A percentile compares a stretch with the other conserved stretches of the same genome.
Conservation (phyloP, 73 alveolate genomes). For the Halteria grandinella region DNA sequence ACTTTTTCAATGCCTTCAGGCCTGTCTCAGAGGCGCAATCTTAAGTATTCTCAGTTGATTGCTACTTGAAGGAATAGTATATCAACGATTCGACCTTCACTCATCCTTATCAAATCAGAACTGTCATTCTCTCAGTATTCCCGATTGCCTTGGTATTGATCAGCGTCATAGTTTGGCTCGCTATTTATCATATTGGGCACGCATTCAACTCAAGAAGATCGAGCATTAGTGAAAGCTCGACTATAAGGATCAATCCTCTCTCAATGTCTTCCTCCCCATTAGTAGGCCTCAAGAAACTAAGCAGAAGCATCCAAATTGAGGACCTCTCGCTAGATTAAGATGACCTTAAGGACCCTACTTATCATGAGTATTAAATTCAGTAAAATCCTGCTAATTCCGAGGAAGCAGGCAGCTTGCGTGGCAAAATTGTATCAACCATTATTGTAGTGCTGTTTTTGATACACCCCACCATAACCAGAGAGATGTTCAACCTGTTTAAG, state of each 20-base stretch:
- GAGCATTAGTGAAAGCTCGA: too few relatives aligned
- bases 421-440: neutral
- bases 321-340: too few relatives aligned
- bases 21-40: neutral
- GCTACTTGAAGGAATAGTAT: neutral
- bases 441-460: slow-evolving; percentile 10
- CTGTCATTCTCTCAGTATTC: neutral
- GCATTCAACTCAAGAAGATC: too few relatives aligned
- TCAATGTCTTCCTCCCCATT: too few relatives aligned
- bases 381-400: too few relatives aligned
- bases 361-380: too few relatives aligned
- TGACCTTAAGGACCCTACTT: too few relatives aligned
- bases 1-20: neutral
- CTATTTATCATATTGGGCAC: too few relatives aligned
- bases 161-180: slow-evolving; percentile 1
- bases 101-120: neutral
- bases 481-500: neutral
- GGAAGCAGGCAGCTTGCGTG: too few relatives aligned
- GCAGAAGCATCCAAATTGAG: too few relatives aligned
- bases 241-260: too few relatives aligned
- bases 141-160: neutral
- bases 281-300: too few relatives aligned
- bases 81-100: neutral
- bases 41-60: neutral
- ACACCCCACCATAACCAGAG: neutral